phyloP scores from a whole-genome alignment of 768 basidiomycete genomes.

The Kwoniella sp. region DNA sequence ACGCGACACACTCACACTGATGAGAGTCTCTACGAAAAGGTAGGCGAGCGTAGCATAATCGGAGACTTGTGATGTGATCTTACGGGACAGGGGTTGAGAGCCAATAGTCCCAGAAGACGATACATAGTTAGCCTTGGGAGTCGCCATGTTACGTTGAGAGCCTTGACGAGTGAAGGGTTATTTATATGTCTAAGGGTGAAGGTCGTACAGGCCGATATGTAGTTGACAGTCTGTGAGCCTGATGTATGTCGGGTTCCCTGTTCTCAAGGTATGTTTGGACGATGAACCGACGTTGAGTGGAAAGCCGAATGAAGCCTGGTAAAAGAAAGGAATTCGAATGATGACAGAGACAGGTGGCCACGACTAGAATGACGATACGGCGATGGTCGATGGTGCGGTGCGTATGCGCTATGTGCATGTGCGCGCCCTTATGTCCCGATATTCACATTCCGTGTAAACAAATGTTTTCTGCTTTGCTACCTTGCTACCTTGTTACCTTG shows the following conservation, averaged over 20 bases:
- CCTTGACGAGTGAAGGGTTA: no score
- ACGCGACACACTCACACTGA: conserved; percentile 33
- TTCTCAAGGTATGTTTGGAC: no score
- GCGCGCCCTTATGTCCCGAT: no score
- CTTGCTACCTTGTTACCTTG: no score
- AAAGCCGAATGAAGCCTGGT: no score
- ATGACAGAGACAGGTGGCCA: no score
- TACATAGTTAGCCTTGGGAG: conserved; percentile 39
- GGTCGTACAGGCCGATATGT: no score
- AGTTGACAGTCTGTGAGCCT: no score
- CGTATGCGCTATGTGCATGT: background rate
- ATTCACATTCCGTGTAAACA: background rate
- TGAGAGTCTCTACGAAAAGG: conserved; percentile 46
- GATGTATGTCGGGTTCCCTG: no score
- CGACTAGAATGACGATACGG: background rate
- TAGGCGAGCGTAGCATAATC: conserved; percentile 32
- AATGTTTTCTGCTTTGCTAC: background rate
- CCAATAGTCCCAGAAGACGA: conserved; percentile 43
- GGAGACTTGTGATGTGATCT: conserved; percentile 13
- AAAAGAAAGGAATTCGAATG: no score
- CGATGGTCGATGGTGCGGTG: background rate
- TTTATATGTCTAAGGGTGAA: no score
- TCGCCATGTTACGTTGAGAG: conserved; percentile 37
- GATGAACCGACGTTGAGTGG: no score
- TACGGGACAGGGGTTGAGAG: conserved; percentile 31